Evolutionary conservation across 768 basidiomycete genomes (phyloP).

Genomic region (Albatrellus ellisii): DNA sequence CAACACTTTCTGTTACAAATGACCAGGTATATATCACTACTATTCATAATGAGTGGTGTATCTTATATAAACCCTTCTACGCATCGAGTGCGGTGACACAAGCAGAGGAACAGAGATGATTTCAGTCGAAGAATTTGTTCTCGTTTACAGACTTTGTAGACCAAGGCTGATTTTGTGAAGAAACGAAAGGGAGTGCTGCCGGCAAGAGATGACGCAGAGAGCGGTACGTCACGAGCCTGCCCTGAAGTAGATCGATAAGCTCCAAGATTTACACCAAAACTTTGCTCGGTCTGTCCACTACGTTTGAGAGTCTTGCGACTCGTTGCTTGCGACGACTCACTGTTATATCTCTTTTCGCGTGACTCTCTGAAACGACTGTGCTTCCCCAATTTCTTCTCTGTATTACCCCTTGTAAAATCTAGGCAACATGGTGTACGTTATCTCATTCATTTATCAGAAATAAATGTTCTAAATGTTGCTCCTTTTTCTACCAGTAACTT

Average conservation of each 20-base stretch:
- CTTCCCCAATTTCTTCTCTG: slow-evolving; percentile 8
- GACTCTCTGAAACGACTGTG: background rate
- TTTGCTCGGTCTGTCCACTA: background rate
- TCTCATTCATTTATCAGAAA: slow-evolving; percentile 3
- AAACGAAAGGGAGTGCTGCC: too few species aligned
- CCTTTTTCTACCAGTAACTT: slow-evolving; percentile 9
- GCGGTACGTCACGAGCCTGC: slow-evolving; percentile 2
- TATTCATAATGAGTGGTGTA: too few species aligned
- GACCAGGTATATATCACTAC: too few species aligned
- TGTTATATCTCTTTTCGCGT: background rate
- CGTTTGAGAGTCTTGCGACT: slow-evolving; percentile 7
- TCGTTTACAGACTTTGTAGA: too few species aligned
- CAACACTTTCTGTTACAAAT: too few species aligned
- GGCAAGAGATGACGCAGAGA: background rate
- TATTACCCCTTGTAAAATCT: slow-evolving; percentile 25
- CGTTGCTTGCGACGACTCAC: slow-evolving; percentile 9
- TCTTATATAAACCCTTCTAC: too few species aligned
- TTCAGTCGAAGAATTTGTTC: background rate
- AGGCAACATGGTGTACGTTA: slow-evolving; percentile 75
- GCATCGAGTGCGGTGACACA: background rate
- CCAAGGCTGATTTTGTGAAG: too few species aligned
- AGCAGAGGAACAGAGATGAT: background rate
- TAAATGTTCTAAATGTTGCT: background rate
- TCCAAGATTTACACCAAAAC: slow-evolving; percentile 8
- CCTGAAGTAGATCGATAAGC: slow-evolving; percentile 29